A percentile compares a stretch with the other conserved stretches of the same genome.
phyloP scores from a whole-genome alignment of 2,329 filamentous ascomycete species.

The Ceratocystis variospora region DNA sequence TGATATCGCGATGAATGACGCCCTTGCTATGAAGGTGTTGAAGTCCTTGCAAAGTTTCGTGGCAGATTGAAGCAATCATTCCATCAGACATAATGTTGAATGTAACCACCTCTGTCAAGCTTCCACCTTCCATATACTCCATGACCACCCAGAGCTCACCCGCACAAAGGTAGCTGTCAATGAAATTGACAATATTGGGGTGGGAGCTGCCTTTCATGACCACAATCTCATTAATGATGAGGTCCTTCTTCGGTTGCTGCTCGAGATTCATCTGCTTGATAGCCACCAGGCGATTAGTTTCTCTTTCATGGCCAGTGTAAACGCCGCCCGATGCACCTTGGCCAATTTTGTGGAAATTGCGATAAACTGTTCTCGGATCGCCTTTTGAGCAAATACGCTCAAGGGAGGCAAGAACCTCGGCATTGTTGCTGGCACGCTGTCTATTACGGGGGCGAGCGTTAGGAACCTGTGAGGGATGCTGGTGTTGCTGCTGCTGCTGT shows the following conservation, averaged over 20 bases:
- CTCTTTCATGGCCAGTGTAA: conserved; percentile 76
- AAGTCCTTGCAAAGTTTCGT: conserved; percentile 80
- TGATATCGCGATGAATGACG: conserved; percentile 97
- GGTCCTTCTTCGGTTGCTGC: conserved; percentile 95
- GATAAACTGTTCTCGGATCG: conserved; percentile 79
- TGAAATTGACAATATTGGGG: conserved; percentile 98
- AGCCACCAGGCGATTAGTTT: conserved; percentile 75
- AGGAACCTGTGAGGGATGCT: conserved; percentile 29
- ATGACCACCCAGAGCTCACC: conserved; percentile 97
- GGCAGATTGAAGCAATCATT: conserved; percentile 89
- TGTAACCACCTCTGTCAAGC: conserved; percentile 92
- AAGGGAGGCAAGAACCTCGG: conserved; percentile 71
- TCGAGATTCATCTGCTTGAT: conserved; percentile 99
- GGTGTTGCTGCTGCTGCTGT: conserved; percentile 23
- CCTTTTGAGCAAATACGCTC: conserved; percentile 82
- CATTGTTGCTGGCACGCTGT: conserved; percentile 60
- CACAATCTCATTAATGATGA: conserved; percentile 97
- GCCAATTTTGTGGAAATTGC: conserved; percentile 83
- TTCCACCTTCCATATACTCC: conserved; percentile 99
- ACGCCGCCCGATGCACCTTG: conserved; percentile 95
- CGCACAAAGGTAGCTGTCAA: conserved; percentile 83
- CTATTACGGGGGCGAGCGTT: conserved; percentile 60
- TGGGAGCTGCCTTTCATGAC: conserved; percentile 99
- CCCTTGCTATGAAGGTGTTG: conserved; percentile 96
- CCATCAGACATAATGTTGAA: conserved; percentile 99